Evolutionary conservation across 2,329 filamentous ascomycete species (phyloP), one percentile per base, ranked within the genome.

Genomic region (Pestalotiopsis sp.): DNA sequence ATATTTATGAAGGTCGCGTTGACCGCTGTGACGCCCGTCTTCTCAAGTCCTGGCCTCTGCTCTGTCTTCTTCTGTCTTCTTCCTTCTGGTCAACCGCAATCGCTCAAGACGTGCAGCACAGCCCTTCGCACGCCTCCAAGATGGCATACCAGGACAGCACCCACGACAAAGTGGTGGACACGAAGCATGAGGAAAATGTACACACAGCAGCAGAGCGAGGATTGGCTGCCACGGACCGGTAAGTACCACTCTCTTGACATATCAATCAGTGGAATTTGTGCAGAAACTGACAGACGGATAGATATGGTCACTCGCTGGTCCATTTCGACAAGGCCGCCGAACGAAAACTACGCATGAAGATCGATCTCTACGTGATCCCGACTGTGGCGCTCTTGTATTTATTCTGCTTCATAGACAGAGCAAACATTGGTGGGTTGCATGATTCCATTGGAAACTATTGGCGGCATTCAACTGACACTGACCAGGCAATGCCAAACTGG

Each of bases 351-450:
- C 82, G 88, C 3, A 77, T 76, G 68, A 92, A 92, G 77, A 88
- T 92, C 63, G 90, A 92, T 73, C 73, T 88, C 3, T 87, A 84
- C 73, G 84, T 92, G 64, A 82, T 92, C 1, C 90, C 90, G 0
- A 91, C 89, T 0, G 88, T 91, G 0, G 82, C 89, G 1, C 68
- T 92, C 2, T 81, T 92, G n/a, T 92, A 92, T 72, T 81, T 92
- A 0, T 91, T 92, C 75, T 92, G 90, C 79, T 92, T 91, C 79
- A 91, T 92, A 70, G 90, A 92, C 75, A 84, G 90, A 41, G 86
- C 90, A 17, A 92, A 92, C 73, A 90, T 93, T 66, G 90, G 89
- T 89, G 71, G 80, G 71, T 3, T 31, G 31, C 65, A 11, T 1
- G n/a, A 45, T 4, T 9, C 36, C 38, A 25, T 36, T 13, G 36